Evolutionary conservation across 2,329 filamentous ascomycete genomes (phyloP), one percentile per base, ranked within the genome.

Genomic region (Epicoccum sorghinum): DNA sequence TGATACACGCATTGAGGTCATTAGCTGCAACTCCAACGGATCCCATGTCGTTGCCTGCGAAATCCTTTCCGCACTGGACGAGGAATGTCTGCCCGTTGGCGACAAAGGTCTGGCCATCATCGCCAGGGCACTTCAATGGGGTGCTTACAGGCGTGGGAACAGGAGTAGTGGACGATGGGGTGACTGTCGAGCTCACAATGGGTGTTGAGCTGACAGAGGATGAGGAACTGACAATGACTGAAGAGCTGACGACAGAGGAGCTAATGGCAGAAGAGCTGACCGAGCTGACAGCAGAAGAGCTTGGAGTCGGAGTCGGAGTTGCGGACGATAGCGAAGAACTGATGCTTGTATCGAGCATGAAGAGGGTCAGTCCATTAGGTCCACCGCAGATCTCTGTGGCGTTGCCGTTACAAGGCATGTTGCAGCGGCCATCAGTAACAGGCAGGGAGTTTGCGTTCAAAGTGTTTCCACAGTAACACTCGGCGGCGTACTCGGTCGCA

Each of bases 391-490:
- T 47, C 29, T 67, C 58, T 35, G 35, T 54, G 18, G 35, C 24
- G 29, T 51, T 47, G 14, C 42, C 55, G n/a, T 39, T 47, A 29
- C 51, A 58, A 12, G 32, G 46, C 36, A 55, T 62, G 14, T 49
- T 56, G 55, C 66, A 69, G 42, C 79, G 77, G 3, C 68, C 64
- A 23, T 58, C 58, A 1, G 52, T 44, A 13, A 52, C 58, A 4
- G 47, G 52, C n/a, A 43, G 43, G 1, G 70, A 69, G 10, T 47
- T 49, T 5, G 45, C 41, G 10, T 38, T 43, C 30, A 52, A 14
- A 1, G 23, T 3, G 22, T 59, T 62, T 39, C 59, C 60, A 32
- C 61, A 65, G 40, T 56, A 60, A 33, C 57, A 62, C 46, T 62
- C 59, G 12, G 48, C 38, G 12, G 48, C 27, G 33, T 45, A 51